A percentile compares a stretch with the other conserved stretches of the same genome.
Evolutionary conservation across 73 alveolate species (phyloP).

Genomic region (Breviolum minutum): DNA sequence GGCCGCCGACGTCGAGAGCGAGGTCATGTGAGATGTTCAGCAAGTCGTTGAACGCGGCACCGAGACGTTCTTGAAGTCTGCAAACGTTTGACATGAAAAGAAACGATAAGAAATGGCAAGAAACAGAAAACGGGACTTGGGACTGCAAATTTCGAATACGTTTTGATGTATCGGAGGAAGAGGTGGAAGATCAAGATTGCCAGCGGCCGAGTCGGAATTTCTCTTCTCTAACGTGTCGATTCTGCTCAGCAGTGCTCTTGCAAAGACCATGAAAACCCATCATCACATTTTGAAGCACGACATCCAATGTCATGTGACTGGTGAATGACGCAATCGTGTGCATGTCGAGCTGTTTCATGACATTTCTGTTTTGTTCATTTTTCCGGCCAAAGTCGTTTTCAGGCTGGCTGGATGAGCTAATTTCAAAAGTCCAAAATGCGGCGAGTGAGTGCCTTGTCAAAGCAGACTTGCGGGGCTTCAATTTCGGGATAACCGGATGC

Average conservation of each 20-base stretch:
- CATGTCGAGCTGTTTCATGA: not conserved
- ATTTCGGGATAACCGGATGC: not conserved
- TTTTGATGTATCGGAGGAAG: not conserved
- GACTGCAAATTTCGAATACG: not conserved
- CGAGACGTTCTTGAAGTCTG: not conserved
- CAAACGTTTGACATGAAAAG: not conserved
- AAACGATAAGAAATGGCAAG: not conserved
- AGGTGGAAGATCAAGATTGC: not conserved
- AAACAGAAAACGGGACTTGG: not conserved
- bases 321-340: not conserved
- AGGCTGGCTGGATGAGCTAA: constrained; percentile 61
- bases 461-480: not conserved
- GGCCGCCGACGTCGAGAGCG: not conserved
- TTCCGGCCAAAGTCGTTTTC: not conserved
- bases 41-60: not conserved
- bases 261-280: not conserved
- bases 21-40: too few species aligned
- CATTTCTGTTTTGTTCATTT: not conserved
- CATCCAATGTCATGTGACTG: not conserved
- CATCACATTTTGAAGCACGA: not conserved
- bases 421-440: not conserved
- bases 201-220: not conserved
- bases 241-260: too few species aligned
- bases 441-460: not conserved
- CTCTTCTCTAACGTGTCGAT: not conserved